Evolutionary conservation across 768 basidiomycete genomes (phyloP), one percentile per base, ranked within the genome.

Genomic region (Obba rivulosa): DNA sequence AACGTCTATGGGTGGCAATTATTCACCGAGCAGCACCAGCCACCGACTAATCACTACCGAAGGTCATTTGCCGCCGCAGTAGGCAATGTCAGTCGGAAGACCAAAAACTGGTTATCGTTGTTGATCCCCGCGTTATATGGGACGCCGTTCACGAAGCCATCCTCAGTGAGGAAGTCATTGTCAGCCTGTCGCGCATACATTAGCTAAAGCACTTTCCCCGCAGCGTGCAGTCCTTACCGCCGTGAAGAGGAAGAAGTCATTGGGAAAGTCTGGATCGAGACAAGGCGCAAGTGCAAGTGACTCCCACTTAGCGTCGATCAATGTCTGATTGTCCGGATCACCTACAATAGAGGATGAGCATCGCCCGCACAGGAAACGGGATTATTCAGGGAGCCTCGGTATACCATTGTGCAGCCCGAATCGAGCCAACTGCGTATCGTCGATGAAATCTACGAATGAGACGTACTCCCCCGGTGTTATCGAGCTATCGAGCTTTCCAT

Each of bases 261-360:
- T 65, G 0, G 83, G 84, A 61, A 66, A 73, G 1, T 54, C 61
- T 1, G 69, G 62, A 51, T 81, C 80, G 10, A 69, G 59, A 17
- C 73, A 73, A 0, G 82, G 74, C 2, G 77, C 81, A 7, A 85
- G 66, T 8, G 80, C 77, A 13, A 83, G 67, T 1, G 77, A 79
- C 57, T 86, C 84, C 81, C 82, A 86, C 64, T 85, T 86, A 0
- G 73, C 75, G 51, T 75, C 74, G 42, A 86, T 75, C n/a, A 83
- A 68, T 0, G 74, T 77, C 28, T 67, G 51, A 51, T 82, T 75
- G 47, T 71, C 63, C 3, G 75, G 76, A 25, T 70, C 63, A 46
- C 71, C 79, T 81, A 43, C 3, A 3, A n/a, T n/a, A n/a, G n/a
- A n/a, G n/a, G n/a, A n/a, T n/a, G n/a, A n/a, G n/a, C n/a, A n/a